phyloP scores from a whole-genome alignment of 495 filamentous ascomycete species.

The Neurospora hispaniola region DNA sequence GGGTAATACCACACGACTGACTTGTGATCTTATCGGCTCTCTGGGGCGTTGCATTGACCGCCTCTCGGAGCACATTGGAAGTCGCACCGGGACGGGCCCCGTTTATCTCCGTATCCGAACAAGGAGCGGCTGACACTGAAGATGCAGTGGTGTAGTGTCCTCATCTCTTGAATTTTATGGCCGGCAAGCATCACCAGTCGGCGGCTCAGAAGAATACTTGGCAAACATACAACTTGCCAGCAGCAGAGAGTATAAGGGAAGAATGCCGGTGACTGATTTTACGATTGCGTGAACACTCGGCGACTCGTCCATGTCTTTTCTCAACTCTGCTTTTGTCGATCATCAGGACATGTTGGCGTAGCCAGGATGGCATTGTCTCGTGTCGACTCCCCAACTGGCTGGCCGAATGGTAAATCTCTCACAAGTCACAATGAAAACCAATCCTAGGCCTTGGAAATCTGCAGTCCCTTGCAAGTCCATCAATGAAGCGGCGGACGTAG shows the following conservation, averaged over 20 bases:
- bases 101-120: neutral
- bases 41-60: neutral
- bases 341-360: neutral
- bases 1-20: neutral
- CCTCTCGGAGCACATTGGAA: neutral
- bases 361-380: neutral
- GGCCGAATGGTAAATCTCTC: neutral
- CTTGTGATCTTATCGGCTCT: neutral
- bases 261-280: neutral
- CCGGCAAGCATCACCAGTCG: neutral
- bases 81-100: neutral
- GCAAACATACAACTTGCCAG: neutral
- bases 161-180: neutral
- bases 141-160: too few relatives aligned
- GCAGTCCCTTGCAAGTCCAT: neutral
- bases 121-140: neutral
- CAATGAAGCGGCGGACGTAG: neutral
- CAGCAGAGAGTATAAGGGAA: neutral
- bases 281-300: neutral
- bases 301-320: neutral
- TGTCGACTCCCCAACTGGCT: neutral
- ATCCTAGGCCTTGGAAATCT: neutral
- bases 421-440: neutral
- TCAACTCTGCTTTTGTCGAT: neutral
- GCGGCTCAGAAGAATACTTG: neutral